phyloP scores from a whole-genome alignment of 768 basidiomycete genomes.

The Lentinula guzmanii region DNA sequence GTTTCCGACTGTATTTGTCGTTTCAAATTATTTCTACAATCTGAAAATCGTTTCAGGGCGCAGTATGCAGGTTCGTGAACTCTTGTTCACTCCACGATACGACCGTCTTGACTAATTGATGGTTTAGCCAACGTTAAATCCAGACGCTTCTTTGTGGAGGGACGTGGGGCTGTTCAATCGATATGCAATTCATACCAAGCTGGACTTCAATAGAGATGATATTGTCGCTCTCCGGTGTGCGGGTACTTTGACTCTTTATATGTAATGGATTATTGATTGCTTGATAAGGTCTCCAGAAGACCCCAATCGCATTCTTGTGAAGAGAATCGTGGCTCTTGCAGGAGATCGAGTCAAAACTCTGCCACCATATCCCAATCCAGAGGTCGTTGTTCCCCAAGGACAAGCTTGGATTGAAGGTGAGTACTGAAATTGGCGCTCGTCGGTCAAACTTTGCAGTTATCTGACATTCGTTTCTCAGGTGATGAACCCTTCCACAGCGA shows the following conservation, averaged over 20 bases:
- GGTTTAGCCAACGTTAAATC: conserved; percentile 66
- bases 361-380: conserved; percentile 56
- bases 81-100: neutral
- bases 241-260: neutral
- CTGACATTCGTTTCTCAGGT: conserved; percentile 27
- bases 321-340: conserved; percentile 58
- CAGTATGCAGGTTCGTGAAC: conserved; percentile 64
- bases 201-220: conserved; percentile 46
- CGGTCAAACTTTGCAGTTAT: too few species aligned
- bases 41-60: conserved; percentile 51
- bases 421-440: conserved; percentile 4
- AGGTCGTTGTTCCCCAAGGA: conserved; percentile 51
- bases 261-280: neutral
- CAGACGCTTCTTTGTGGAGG: conserved; percentile 53
- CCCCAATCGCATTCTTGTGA: conserved; percentile 48
- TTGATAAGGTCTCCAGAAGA: conserved; percentile 52
- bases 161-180: conserved; percentile 65
- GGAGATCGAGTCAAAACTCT: conserved; percentile 62
- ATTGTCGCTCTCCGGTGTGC: conserved; percentile 58
- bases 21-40: conserved; percentile 45
- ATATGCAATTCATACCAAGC: conserved; percentile 28
- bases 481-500: conserved; percentile 62
- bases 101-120: neutral
- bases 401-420: conserved; percentile 75
- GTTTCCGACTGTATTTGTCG: conserved; percentile 46